Evolutionary conservation across 352 stramenopile genomes (phyloP).

Genomic region (Phytopythium montanum): DNA sequence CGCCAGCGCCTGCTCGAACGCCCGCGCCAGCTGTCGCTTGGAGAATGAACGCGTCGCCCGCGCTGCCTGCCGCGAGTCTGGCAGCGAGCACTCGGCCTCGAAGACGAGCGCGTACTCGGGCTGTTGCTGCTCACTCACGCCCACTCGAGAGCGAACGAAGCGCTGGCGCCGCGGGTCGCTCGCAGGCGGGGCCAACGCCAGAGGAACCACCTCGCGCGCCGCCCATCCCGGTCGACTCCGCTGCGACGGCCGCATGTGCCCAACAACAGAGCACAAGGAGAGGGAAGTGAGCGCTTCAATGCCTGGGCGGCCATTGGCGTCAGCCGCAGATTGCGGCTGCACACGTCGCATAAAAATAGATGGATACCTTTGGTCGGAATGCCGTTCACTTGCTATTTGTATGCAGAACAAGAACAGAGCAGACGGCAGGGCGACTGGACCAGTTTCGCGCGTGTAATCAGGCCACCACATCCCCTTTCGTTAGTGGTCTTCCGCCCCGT

Average conservation of each 20-base stretch:
- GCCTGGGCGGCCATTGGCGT: too few species aligned
- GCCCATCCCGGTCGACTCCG: slow-evolving; percentile 22
- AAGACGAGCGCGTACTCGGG: slow-evolving; percentile 47
- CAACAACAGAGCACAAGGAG: not conserved
- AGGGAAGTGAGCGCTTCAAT: not conserved
- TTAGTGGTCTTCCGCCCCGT: not conserved
- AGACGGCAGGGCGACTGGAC: not conserved
- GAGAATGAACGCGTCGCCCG: slow-evolving; percentile 14
- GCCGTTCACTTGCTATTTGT: not conserved
- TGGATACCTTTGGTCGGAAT: too few species aligned
- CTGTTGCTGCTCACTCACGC: slow-evolving; percentile 29
- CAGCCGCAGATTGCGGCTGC: not conserved
- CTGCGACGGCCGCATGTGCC: slow-evolving; percentile 11
- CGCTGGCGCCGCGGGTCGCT: slow-evolving; percentile 14
- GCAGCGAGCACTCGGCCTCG: slow-evolving; percentile 11
- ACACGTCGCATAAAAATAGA: slow-evolving; percentile 6
- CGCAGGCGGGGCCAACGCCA: slow-evolving; percentile 24
- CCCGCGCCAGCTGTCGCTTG: slow-evolving; percentile 42
- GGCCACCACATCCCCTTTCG: not conserved
- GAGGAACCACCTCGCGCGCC: slow-evolving; percentile 5
- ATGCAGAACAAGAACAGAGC: slow-evolving; percentile 4
- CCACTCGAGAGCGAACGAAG: slow-evolving; percentile 15
- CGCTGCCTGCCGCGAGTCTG: not conserved
- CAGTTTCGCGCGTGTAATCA: slow-evolving; percentile 11
- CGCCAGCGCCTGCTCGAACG: slow-evolving; percentile 35